These are phyloP conservation scores for Boletales sp. DNA, from an alignment of 768 basidiomycete species.

Conservation along the genomic window DNA sequence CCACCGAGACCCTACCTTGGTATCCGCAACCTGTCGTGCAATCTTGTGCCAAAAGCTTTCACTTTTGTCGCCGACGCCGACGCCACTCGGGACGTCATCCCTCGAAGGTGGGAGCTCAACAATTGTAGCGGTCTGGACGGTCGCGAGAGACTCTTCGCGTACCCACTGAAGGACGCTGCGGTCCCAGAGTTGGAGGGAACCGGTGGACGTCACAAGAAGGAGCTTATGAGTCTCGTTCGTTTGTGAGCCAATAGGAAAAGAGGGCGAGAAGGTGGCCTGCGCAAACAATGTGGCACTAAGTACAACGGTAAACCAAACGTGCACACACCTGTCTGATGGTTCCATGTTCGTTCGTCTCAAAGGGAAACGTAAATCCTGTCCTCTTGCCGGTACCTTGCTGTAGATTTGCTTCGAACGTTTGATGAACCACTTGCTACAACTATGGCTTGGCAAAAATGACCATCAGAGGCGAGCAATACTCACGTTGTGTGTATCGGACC, in stretches of 20 bases:
- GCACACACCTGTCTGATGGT: constrained; percentile 59
- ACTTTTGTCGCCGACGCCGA: not conserved
- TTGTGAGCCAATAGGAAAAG: constrained; percentile 36
- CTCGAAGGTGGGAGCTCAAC: constrained; percentile 70
- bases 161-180: constrained; percentile 62
- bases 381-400: constrained; percentile 44
- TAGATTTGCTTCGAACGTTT: constrained; percentile 51
- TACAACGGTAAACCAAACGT: not conserved
- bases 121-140: constrained; percentile 60
- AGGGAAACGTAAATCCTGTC: constrained; percentile 56
- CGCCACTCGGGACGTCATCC: constrained; percentile 20
- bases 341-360: constrained; percentile 64
- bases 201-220: constrained; percentile 68
- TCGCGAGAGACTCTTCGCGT: constrained; percentile 75
- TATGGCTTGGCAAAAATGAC: not conserved
- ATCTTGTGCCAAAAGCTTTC: constrained; percentile 54
- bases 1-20: constrained; percentile 40
- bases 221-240: constrained; percentile 35
- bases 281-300: not conserved
- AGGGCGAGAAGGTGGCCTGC: constrained; percentile 50
- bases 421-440: constrained; percentile 48
- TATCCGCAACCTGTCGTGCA: constrained; percentile 54
- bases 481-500: constrained; percentile 58
- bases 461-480: constrained; percentile 17
- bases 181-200: constrained; percentile 73